Percentiles rank a stretch among this genome's conserved stretches.
These are phyloP conservation scores for Fusarium albidum DNA, from an alignment of 2,329 filamentous ascomycete species.

Conservation along the genomic window DNA sequence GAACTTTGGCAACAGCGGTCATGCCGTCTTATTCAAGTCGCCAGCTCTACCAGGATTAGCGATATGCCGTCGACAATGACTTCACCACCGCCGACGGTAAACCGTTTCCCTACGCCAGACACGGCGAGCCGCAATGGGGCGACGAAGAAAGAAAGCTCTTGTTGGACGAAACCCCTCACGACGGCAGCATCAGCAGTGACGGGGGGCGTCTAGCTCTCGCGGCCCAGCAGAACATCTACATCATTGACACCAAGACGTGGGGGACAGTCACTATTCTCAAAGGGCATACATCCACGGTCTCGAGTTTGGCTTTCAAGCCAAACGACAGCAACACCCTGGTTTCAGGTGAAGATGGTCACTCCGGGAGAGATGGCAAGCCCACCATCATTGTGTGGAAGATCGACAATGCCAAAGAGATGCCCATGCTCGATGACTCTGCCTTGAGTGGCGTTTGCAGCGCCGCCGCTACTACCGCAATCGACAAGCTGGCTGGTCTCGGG, in stretches of 20 bases:
- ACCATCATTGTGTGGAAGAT: conserved; percentile 22
- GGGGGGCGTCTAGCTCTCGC: conserved; percentile 8
- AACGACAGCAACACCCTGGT: not conserved
- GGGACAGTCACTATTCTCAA: conserved; percentile 5
- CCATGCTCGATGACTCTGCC: not conserved
- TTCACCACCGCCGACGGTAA: conserved; percentile 7
- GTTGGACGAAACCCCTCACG: not conserved
- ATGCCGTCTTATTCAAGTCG: conserved; percentile 18
- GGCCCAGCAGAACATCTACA: conserved; percentile 3
- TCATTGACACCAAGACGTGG: conserved; percentile 15
- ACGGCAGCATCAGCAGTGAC: conserved; percentile 3
- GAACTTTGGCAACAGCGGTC: no score
- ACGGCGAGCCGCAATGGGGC: conserved; percentile 16
- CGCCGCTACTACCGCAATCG: not conserved
- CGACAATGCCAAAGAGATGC: not conserved
- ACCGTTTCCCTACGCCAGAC: conserved; percentile 8
- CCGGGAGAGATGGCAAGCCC: not conserved
- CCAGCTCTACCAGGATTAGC: conserved; percentile 18
- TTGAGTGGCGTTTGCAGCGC: not conserved
- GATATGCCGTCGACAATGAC: conserved; percentile 16
- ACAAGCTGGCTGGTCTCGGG: not conserved
- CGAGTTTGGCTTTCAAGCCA: conserved; percentile 7
- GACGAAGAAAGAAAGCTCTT: conserved; percentile 5
- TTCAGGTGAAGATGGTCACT: not conserved
- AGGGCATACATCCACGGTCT: conserved; percentile 9